Evolutionary conservation across 768 basidiomycete genomes (phyloP), one percentile per base, ranked within the genome.

Genomic region (Clavulina sp.): DNA sequence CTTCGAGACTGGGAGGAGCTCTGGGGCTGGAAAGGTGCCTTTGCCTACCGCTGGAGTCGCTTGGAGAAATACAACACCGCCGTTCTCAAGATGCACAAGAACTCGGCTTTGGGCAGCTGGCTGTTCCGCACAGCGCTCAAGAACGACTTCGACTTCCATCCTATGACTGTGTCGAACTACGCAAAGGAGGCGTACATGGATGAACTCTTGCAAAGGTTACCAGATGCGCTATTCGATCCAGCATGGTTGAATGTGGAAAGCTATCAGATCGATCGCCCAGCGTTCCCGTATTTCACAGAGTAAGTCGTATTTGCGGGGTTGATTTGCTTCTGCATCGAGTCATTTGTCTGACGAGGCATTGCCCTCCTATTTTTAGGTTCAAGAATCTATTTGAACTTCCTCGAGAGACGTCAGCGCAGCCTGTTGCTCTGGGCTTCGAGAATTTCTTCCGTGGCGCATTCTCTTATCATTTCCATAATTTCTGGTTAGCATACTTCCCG

Each of bases 1-100:
- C 67, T 99, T 30, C 81, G 95, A 21, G 93, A 99, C 61, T 99
- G 95, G 95, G 92, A 95, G 62, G 93, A 97, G 58, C 70, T 99
- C 4, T 96, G 88, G 88, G 88, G 87, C 28, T 95, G 86, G 82
- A 78, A 81, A 59, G 92, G 92, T 34, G 89, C 91, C 18, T 99
- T 95, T 59, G 92, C 93, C 5, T 97, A 96, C 64, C 74, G 93
- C 2, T 99, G 93, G 93, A 87, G 84, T 21, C 80, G 87, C 46
- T 69, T 92, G 56, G 77, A 84, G 60, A 85, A 81, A 63, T 96
- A 96, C 65, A 96, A 97, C 70, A 97, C 93, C 9, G 92, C 95
- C 2, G 88, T 97, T 7, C 73, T 99, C 54, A 86, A 81, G 62
- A 71, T 99, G 70, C 89, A 93, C 74, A 91, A 86, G 64, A 77